Base-by-base conservation (phyloP, 148 eudicot genomes). In the Silene uniflora region DNA sequence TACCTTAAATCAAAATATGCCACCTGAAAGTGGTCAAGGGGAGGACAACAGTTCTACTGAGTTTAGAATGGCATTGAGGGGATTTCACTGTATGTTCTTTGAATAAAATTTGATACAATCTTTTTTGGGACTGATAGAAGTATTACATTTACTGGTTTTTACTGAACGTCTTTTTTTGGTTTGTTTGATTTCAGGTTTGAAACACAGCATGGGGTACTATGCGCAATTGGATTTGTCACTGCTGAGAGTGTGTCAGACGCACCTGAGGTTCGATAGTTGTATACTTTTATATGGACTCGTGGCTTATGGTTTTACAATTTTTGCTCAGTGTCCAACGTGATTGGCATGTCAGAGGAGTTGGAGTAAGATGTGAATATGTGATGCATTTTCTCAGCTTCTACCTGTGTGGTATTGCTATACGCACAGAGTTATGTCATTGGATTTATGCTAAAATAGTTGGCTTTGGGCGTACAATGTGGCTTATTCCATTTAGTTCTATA, bases 171-270 rank as follows among this genome's bases (percentile, higher is more conserved):
- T 25, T 22, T 69, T 74, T 17, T 67, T 29, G 60, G 46, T 69
- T 75, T 55, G 42, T 65, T 56, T 82, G 68, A 17, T 39, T 73
- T 35, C 84, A 93, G 98, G 86, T 94, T 91, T 81, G 98, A 94
- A 87, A 78, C 81, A 77, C 96, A 84, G 81, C 98, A 91, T 71
- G 98, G 98, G 44, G 75, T 86, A 71, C 73, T 94, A 70, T 89
- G 93, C 85, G 91, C 93, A 23, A 77, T 94, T 69, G 98, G 98
- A 78, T 94, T 87, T 84, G 84, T 90, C 70, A 84, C 89, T 71
- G 96, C 98, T 61, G 96, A 91, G 75, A 86, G 83, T 78, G 62
- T 89, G 83, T 83, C 84, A 81, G 88, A 87, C 73, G 79, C 81
- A 71, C 78, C 86, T 79, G 77, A 82, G 87, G 98, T 94, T 79